Evolutionary conservation across 2,329 filamentous ascomycete genomes (phyloP).

Genomic region (Rhynchosporium secalis): DNA sequence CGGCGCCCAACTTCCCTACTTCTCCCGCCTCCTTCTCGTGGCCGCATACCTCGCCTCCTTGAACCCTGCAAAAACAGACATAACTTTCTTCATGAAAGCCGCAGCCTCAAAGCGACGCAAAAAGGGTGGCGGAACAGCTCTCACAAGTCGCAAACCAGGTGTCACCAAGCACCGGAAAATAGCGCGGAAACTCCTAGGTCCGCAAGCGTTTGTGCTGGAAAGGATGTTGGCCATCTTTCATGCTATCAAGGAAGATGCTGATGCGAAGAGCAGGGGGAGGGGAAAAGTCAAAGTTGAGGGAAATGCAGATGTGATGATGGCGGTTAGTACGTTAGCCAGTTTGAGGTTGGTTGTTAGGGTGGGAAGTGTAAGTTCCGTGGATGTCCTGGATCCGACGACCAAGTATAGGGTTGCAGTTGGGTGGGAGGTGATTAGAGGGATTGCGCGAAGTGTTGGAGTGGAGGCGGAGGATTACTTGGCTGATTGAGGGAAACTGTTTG

Average conservation of each 20-base stretch:
- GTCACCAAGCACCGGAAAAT: constrained; percentile 66
- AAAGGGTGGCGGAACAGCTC: constrained; percentile 47
- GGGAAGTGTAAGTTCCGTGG: constrained; percentile 51
- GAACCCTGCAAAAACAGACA: constrained; percentile 73
- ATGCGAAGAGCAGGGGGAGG: constrained; percentile 25
- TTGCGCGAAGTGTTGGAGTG: constrained; percentile 74
- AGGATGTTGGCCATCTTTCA: constrained; percentile 76
- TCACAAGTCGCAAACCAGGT: constrained; percentile 36
- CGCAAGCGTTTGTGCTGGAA: constrained; percentile 75
- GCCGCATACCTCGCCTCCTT: constrained; percentile 80
- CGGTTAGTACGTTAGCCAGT: constrained; percentile 71
- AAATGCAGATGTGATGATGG: constrained; percentile 59
- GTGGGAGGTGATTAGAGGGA: constrained; percentile 71
- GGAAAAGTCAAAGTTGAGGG: constrained; percentile 28
- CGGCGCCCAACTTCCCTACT: constrained; percentile 62
- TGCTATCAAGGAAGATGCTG: constrained; percentile 55
- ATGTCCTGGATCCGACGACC: constrained; percentile 66
- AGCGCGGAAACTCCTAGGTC: constrained; percentile 72
- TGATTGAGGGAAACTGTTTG: constrained; percentile 47
- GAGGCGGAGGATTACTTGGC: constrained; percentile 76
- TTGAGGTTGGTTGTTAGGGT: constrained; percentile 68
- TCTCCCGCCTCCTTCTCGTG: constrained; percentile 71
- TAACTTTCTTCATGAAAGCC: constrained; percentile 66
- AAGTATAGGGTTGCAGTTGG: constrained; percentile 78
- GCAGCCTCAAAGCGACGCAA: constrained; percentile 41